Evolutionary conservation across 2,329 filamentous ascomycete species (phyloP), one percentile per base, ranked within the genome.

Genomic region (Xylariomycetidae sp.): DNA sequence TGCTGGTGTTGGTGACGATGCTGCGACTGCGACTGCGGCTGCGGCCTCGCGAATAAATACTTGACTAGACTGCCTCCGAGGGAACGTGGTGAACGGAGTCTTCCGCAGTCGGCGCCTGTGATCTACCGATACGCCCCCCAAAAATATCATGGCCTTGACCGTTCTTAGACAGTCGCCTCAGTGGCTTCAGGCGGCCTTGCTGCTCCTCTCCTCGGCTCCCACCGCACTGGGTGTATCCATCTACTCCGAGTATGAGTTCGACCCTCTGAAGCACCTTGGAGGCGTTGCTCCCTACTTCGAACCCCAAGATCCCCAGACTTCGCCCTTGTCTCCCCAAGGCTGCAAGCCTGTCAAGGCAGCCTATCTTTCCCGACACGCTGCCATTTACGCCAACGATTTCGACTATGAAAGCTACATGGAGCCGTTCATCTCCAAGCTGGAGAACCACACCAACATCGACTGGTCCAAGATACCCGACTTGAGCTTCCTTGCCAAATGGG

Each of bases 251-350:
- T 73, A 72, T 43, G 54, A 50, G 33, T 76, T 76, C 50, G 67
- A 74, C 32, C 67, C 72, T 0, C 57, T 76, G 3, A 56, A 74
- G 17, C 72, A 76, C 34, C 59, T 76, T 8, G 65, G 65, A 1
- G 72, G 72, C n/a, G 70, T 74, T 5, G 60, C 70, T 1, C 72
- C 73, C 0, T 77, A 77, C 45, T 77, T 74, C 34, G 71, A 75
- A 43, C 64, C 72, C 0, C 62, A 71, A 38, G 64, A 71, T 34
- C 67, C 70, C 16, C 63, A 59, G 2, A 39, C 58, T 6, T 61
- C 63, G 9, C 63, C 65, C 2, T 46, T 55, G 4, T 50, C 65
- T 4, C 72, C 72, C 0, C 63, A 66, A 35, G 65, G 70, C 8
- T 77, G 73, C 52, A 64, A 61, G 0, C 57, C 68, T 2, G 65